Percentiles rank a stretch among this genome's conserved stretches.
These are phyloP conservation scores for Salvia rosmarinus DNA, from an alignment of 257 asterid genomes.

Conservation along the genomic window DNA sequence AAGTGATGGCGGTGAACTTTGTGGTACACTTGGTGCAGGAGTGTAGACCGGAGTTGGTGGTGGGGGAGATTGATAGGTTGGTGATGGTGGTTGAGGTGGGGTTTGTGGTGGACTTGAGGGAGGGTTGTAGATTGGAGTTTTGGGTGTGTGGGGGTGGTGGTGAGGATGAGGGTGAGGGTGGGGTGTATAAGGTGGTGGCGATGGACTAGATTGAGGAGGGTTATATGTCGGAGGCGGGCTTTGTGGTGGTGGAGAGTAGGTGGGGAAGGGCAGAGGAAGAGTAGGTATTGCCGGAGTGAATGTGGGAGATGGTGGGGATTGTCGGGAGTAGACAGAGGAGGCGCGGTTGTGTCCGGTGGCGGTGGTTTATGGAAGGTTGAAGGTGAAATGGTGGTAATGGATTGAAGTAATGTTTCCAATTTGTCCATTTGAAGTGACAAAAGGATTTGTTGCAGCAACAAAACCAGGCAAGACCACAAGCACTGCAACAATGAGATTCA, in stretches of 20 bases:
- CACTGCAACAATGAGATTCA: slow-evolving; percentile 21
- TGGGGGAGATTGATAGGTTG: neutral
- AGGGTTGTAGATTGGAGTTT: neutral
- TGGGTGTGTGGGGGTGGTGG: slow-evolving; percentile 18
- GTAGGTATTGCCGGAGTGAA: neutral
- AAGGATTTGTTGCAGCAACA: neutral
- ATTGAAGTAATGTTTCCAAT: slow-evolving; percentile 1
- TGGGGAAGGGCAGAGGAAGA: slow-evolving; percentile 17
- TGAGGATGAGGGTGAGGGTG: neutral
- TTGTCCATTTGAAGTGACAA: slow-evolving; percentile 25
- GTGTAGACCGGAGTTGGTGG: neutral
- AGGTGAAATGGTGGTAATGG: slow-evolving; percentile 1
- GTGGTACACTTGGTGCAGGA: neutral
- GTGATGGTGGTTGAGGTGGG: no score
- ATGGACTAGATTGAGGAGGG: neutral
- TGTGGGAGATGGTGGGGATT: neutral
- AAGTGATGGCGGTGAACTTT: neutral
- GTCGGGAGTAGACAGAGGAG: neutral
- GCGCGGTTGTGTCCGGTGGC: neutral
- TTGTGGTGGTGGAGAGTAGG: no score
- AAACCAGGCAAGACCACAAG: slow-evolving; percentile 10
- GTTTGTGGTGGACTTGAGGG: neutral
- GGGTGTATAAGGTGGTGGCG: neutral
- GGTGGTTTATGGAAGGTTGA: no score
- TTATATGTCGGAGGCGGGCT: neutral